Percentiles rank a stretch among this genome's conserved stretches.
phyloP scores from a whole-genome alignment of 495 filamentous ascomycete genomes.

The Aspergillus ellipticus region DNA sequence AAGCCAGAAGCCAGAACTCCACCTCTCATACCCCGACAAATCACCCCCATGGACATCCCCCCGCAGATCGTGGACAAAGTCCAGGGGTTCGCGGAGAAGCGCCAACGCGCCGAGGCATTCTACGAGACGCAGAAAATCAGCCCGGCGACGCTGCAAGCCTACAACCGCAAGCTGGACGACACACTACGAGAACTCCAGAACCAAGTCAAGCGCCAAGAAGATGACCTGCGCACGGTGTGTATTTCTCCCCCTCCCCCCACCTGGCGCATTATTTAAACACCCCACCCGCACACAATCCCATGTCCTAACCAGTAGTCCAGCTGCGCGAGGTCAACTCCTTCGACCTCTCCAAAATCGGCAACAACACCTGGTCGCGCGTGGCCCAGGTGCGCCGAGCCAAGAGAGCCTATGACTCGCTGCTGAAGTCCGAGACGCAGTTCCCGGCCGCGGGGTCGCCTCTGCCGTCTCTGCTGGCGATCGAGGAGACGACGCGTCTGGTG shows the following conservation, averaged over 20 bases:
- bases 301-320: slow-evolving; percentile 27
- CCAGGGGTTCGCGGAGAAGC: slow-evolving; percentile 34
- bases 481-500: slow-evolving; percentile 59
- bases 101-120: slow-evolving; percentile 33
- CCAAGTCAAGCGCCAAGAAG: slow-evolving; percentile 62
- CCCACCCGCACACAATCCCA: slow-evolving; percentile 1
- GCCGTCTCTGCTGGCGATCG: slow-evolving; percentile 66
- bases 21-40: not conserved
- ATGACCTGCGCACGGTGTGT: slow-evolving; percentile 52
- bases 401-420: slow-evolving; percentile 59
- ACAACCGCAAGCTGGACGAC: slow-evolving; percentile 54
- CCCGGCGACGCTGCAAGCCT: slow-evolving; percentile 32
- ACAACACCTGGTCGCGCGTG: slow-evolving; percentile 45
- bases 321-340: slow-evolving; percentile 40
- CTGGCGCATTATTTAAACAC: not conserved
- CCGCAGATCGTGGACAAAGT: slow-evolving; percentile 35
- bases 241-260: not conserved
- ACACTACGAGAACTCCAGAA: slow-evolving; percentile 63
- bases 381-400: slow-evolving; percentile 56
- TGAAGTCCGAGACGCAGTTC: slow-evolving; percentile 57
- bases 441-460: slow-evolving; percentile 64
- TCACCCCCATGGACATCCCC: slow-evolving; percentile 30
- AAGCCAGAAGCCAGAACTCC: not conserved
- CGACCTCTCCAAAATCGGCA: slow-evolving; percentile 35
- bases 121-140: slow-evolving; percentile 31